Conservation (phyloP, 495 filamentous ascomycete species). For the Aspergillus cavernicola region DNA sequence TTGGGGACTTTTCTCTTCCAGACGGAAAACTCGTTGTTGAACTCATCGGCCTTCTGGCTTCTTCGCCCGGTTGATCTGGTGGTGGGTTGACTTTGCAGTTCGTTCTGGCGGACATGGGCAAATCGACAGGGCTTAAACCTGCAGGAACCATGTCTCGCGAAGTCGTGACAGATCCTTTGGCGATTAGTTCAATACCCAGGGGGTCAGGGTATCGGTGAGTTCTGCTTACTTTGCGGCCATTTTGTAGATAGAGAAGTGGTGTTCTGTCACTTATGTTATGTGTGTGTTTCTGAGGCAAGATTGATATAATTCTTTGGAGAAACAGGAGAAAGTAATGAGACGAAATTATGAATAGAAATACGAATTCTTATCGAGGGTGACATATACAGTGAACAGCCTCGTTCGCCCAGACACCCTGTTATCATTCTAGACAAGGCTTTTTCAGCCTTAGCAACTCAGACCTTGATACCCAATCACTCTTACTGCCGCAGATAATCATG, state of each 20-base stretch:
- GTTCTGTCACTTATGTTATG: no score
- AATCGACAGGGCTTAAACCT: constrained; percentile 13
- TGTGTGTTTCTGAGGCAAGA: neutral
- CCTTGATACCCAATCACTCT: neutral
- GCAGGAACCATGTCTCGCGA: constrained; percentile 14
- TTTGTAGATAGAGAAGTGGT: neutral
- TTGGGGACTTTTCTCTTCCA: constrained; percentile 13
- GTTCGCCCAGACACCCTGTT: neutral
- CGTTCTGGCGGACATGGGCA: constrained; percentile 13
- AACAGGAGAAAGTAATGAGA: neutral
- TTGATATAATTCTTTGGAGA: neutral
- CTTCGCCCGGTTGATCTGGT: neutral
- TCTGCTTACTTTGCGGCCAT: neutral
- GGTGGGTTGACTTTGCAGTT: constrained; percentile 8
- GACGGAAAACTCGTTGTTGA: constrained; percentile 4
- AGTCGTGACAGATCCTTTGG: constrained; percentile 13
- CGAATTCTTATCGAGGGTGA: neutral
- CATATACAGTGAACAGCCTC: neutral
- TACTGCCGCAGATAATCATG: neutral
- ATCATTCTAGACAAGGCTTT: neutral
- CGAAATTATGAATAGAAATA: neutral
- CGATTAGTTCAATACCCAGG: neutral
- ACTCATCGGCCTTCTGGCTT: neutral
- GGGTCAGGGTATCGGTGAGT: neutral
- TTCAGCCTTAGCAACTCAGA: neutral